Evolutionary conservation across 176 grass and related monocot genomes (phyloP), one percentile per base, ranked within the genome.

Genomic region (Ensete ventricosum): DNA sequence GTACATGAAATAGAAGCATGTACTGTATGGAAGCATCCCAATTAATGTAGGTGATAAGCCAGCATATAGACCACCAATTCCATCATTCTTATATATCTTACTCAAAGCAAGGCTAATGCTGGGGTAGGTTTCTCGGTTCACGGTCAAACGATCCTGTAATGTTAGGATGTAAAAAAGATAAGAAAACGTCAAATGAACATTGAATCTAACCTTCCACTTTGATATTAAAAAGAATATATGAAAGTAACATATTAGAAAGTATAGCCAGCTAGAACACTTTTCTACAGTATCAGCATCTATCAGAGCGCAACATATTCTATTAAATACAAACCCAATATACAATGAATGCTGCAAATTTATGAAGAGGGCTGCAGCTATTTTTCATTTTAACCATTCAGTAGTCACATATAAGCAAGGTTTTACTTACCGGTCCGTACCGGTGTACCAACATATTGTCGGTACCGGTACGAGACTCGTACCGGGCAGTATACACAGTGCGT

Each of bases 1-100:
- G 0, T 91, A 98, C 90, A 97, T 87, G 90, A 89, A 98, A 67
- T 98, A 98, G 84, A 89, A 93, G 83, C 88, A 93, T 14, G 94
- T 97, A 69, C 90, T 93, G 79, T 91, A 98, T 43, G 94, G 94
- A 73, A 97, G 90, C 80, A 97, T 97, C 68, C 90, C 90, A 2
- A 81, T 79, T 12, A 93, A 74, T 19, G 90, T 97, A 48, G 94
- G 94, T 25, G 62, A 87, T 55, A 93, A 85, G 23, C 90, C 94
- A 12, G 90, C 82, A 64, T 97, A 97, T 26, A 93, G 84, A 50
- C 94, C 90, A 9, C 67, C 50, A 25, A 93, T 77, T 26, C 94
- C 90, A 34, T 88, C 80, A 2, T 78, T 64, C 10, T 58, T 66
- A 50, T 89, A 88, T 20, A 93, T 93, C 73, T 87, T 87, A 53